Conservation (phyloP, 148 eudicot species). For the Polygonum maritimum region DNA sequence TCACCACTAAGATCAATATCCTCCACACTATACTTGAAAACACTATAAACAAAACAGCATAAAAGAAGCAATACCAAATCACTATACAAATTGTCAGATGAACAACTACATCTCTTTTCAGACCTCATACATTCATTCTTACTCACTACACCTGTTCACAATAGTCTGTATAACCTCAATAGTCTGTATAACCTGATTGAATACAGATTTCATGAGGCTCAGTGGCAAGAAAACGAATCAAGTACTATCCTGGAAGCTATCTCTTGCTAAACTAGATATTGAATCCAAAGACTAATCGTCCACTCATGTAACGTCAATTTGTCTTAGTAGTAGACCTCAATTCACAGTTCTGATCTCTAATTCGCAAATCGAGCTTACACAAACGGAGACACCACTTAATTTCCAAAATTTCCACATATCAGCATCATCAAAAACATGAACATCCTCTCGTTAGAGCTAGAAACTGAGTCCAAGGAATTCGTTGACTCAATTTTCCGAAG, state of each 20-base stretch:
- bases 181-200: not conserved
- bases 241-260: not conserved
- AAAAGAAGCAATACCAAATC: not conserved
- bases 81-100: not conserved
- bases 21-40: slow-evolving; percentile 62
- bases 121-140: not conserved
- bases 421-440: too few relatives aligned
- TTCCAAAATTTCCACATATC: too few relatives aligned
- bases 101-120: not conserved
- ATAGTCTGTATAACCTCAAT: not conserved
- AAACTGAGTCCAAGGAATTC: too few relatives aligned
- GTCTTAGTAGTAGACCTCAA: too few relatives aligned
- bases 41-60: slow-evolving; percentile 22
- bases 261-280: not conserved
- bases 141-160: not conserved
- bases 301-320: too few relatives aligned
- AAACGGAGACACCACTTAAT: too few relatives aligned
- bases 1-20: slow-evolving; percentile 68
- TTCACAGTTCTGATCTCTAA: too few relatives aligned
- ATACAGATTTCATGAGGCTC: not conserved
- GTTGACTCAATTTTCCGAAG: too few relatives aligned
- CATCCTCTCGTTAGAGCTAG: too few relatives aligned
- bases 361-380: too few relatives aligned
- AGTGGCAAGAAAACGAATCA: not conserved
- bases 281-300: not conserved